Percentiles rank a stretch among this genome's conserved stretches.
Evolutionary conservation across 176 grass and related monocot species (phyloP).

Genomic region (Puccinellia tenuiflora): DNA sequence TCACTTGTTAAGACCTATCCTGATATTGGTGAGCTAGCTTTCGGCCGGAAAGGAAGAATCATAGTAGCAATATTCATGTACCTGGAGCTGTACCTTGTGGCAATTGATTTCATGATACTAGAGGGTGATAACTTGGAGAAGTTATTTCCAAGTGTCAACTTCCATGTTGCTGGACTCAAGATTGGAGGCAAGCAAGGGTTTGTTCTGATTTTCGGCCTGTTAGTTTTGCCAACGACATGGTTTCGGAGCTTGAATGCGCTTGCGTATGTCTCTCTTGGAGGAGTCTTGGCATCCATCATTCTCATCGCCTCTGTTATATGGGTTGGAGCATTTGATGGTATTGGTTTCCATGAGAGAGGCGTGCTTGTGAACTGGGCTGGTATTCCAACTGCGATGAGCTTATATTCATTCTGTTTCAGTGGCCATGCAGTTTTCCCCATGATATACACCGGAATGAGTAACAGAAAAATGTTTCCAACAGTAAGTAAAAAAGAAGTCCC

Average conservation of each 20-base stretch:
- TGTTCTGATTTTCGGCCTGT: conserved; percentile 52
- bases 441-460: conserved; percentile 72
- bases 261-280: conserved; percentile 59
- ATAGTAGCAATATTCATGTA: conserved; percentile 52
- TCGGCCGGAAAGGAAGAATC: conserved; percentile 52
- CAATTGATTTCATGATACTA: conserved; percentile 79
- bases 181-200: conserved; percentile 79
- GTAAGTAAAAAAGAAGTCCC: conserved; percentile 36
- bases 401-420: conserved; percentile 93
- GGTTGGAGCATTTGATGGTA: conserved; percentile 49
- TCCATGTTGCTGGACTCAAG: conserved; percentile 43
- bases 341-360: conserved; percentile 70
- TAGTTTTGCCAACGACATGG: conserved; percentile 84
- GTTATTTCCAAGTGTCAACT: conserved; percentile 53
- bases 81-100: conserved; percentile 68
- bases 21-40: conserved; percentile 77
- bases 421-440: conserved; percentile 84
- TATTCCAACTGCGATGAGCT: conserved; percentile 65
- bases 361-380: conserved; percentile 51
- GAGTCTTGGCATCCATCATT: conserved; percentile 57
- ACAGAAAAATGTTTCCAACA: conserved; percentile 53
- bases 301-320: conserved; percentile 59
- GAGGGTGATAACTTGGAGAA: conserved; percentile 95
- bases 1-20: conserved; percentile 71
- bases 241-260: conserved; percentile 72